Conservation (phyloP, 768 basidiomycete species). For the Lentinula aciculospora region DNA sequence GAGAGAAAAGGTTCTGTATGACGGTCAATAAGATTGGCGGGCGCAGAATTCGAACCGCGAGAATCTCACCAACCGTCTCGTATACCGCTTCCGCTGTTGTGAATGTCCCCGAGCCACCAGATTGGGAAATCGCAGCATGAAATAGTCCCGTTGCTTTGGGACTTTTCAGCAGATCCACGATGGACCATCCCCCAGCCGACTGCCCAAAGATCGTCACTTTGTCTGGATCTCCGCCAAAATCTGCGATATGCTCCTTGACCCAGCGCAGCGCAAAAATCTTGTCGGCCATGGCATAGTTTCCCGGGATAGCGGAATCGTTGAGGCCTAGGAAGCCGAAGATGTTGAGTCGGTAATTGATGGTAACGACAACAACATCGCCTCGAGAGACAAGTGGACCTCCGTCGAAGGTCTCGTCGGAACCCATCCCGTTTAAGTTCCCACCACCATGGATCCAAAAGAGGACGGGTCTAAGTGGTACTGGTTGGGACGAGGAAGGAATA, state of each 20-base stretch:
- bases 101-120: constrained; percentile 13
- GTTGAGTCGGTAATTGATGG: constrained; percentile 34
- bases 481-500: constrained; percentile 17
- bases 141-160: constrained; percentile 23
- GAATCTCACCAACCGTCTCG: constrained; percentile 10
- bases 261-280: constrained; percentile 35
- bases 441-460: constrained; percentile 38
- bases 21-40: background rate
- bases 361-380: constrained; percentile 32
- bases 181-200: constrained; percentile 37
- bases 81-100: constrained; percentile 2
- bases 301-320: constrained; percentile 27
- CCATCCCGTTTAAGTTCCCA: constrained; percentile 27
- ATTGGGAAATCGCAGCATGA: constrained; percentile 21
- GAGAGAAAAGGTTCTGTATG: constrained; percentile 10
- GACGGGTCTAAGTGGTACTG: constrained; percentile 25
- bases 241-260: constrained; percentile 36
- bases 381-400: constrained; percentile 31
- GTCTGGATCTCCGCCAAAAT: constrained; percentile 41
- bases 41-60: background rate
- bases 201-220: constrained; percentile 40
- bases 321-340: constrained; percentile 32
- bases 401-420: constrained; percentile 26
- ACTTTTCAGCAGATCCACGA: constrained; percentile 21
- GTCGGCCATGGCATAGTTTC: constrained; percentile 37